Conservation (phyloP, 345 rosid genomes). For the Adansonia digitata region DNA sequence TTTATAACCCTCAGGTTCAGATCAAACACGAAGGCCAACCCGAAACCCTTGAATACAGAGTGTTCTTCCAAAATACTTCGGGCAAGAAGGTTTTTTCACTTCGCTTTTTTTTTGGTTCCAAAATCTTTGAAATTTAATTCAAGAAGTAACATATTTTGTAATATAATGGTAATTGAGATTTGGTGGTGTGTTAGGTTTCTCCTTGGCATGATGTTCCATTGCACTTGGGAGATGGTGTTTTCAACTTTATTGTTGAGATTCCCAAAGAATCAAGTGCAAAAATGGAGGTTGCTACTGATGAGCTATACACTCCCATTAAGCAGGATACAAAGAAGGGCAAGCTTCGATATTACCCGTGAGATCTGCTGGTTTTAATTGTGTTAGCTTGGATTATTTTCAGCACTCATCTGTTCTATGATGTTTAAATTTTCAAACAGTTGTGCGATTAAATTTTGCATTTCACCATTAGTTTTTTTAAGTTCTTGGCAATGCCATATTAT, state of each 20-base stretch:
- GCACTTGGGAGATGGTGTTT: slow-evolving; percentile 75
- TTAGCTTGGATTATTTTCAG: neutral
- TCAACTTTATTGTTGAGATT: slow-evolving; percentile 80
- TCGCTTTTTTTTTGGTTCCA: neutral
- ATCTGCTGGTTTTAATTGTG: neutral
- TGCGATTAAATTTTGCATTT: neutral
- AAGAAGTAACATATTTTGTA: neutral
- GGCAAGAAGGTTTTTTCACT: slow-evolving; percentile 13
- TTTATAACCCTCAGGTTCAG: slow-evolving; percentile 15
- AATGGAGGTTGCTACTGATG: slow-evolving; percentile 98
- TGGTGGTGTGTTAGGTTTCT: slow-evolving; percentile 48
- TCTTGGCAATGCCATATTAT: neutral
- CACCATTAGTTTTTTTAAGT: neutral
- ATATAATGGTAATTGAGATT: neutral
- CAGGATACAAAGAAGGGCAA: slow-evolving; percentile 66
- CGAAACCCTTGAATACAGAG: slow-evolving; percentile 16
- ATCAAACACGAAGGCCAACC: slow-evolving; percentile 19
- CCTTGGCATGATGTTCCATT: slow-evolving; percentile 96
- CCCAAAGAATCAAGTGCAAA: slow-evolving; percentile 92
- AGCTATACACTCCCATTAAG: slow-evolving; percentile 67
- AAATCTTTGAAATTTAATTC: neutral
- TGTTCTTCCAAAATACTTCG: slow-evolving; percentile 17
- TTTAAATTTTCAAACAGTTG: neutral
- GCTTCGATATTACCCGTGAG: slow-evolving; percentile 69
- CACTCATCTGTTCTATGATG: neutral